Base-by-base conservation (phyloP, 2,329 filamentous ascomycete genomes). In the Pseudocercospora vitis region DNA sequence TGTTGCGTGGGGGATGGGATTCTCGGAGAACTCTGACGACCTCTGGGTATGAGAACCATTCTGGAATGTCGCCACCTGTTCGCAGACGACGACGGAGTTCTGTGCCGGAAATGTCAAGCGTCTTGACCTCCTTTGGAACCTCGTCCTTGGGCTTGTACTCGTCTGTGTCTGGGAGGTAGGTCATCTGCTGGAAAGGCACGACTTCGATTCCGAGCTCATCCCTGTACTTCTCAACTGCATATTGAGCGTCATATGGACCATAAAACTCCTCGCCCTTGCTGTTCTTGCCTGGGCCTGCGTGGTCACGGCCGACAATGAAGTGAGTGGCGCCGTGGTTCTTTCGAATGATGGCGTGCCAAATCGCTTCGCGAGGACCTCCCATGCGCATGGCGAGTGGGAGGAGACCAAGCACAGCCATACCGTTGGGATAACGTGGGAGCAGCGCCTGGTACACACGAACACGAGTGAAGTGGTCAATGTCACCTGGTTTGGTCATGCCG, bases 41-140 rank as follows among this genome's bases (percentile, higher is more conserved):
- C 79, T 99, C 94, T 59, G 94, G 92, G 81, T 99, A 99, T 26
- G 94, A 97, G 83, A 99, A 99, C 94, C 94, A 99, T 76, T 95
- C 91, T 65, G 94, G 94, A 66, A 99, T 99, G 65, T 95, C 90
- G 67, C 89, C 89, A 65, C 94, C 94, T 57, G 88, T 95, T 68
- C 88, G 86, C 61, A 99, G 86, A 67, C 94, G 89, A 69, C 88
- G 84, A 70, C 94, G 91, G 68, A 99, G 89, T 80, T 99, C 94
- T 37, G 77, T 80, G 59, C 77, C 77, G 52, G 74, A 77, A 57
- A 80, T 80, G 60, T 80, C 76, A 37, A 79, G 71, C 48, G 92
- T 97, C 74, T 89, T 89, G 68, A 87, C 81, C 62, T 89, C 91
- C 69, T 85, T 78, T 66, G 86, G 79, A 58, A 99, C 92, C 78